phyloP scores from a whole-genome alignment of 2,329 filamentous ascomycete species.

The Fusarium mexicanum region DNA sequence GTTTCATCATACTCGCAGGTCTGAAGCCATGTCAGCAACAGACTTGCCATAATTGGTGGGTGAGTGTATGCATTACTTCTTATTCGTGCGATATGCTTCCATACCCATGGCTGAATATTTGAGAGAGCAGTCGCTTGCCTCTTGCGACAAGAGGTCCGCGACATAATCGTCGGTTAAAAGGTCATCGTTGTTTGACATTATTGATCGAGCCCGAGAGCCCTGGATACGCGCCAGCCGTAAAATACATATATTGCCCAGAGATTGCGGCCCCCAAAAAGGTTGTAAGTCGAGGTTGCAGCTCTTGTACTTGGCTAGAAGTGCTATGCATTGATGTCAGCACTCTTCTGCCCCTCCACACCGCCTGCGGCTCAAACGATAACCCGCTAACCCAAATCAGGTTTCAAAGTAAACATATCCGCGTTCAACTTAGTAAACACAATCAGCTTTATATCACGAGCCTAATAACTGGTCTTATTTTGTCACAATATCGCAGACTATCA shows the following conservation, averaged over 20 bases:
- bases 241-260: not conserved
- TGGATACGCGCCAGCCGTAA: not conserved
- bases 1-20: constrained; percentile 77
- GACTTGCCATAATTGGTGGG: constrained; percentile 9
- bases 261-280: not conserved
- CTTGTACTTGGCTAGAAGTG: not conserved
- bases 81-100: constrained; percentile 66
- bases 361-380: constrained; percentile 4
- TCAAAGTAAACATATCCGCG: constrained; percentile 52
- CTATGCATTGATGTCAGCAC: constrained; percentile 23
- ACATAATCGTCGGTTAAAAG: constrained; percentile 80
- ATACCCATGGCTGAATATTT: constrained; percentile 81
- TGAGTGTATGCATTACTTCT: constrained; percentile 54
- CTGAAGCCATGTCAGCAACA: constrained; percentile 52
- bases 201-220: not conserved
- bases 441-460: not conserved
- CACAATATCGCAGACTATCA: constrained; percentile 5
- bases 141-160: constrained; percentile 79
- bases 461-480: not conserved
- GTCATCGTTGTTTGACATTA: constrained; percentile 59
- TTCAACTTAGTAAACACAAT: not conserved
- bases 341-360: constrained; percentile 37
- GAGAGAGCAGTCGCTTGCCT: constrained; percentile 77
- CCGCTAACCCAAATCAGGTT: constrained; percentile 44
- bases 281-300: constrained; percentile 1